Evolutionary conservation across 1,139 yeast genomes (phyloP).

Genomic region (Geotrichum armillariae): DNA sequence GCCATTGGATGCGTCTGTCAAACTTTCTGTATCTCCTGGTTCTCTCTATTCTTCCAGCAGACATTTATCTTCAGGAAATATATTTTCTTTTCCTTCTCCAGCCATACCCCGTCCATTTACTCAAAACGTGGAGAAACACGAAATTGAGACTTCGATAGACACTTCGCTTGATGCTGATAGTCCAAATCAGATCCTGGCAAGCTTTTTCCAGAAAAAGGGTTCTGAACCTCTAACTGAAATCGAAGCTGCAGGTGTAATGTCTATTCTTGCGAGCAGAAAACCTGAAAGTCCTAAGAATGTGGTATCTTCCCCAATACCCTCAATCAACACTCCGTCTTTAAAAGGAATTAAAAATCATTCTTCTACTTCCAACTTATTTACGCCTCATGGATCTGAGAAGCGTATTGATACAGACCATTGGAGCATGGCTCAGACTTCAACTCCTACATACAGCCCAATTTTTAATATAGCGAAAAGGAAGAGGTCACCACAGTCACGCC

Average conservation of each 20-base stretch:
- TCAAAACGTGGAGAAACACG: not conserved
- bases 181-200: conserved; percentile 16
- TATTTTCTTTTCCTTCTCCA: conserved; percentile 7
- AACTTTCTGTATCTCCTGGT: not conserved
- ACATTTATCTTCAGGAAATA: not conserved
- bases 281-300: not conserved
- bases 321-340: not conserved
- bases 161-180: not conserved
- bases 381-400: not conserved
- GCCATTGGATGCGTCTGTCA: not conserved
- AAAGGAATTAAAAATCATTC: not conserved
- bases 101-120: not conserved
- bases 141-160: not conserved
- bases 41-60: not conserved
- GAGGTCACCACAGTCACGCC: not conserved
- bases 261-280: conserved; percentile 1
- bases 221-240: conserved; percentile 18
- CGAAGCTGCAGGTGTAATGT: conserved; percentile 18
- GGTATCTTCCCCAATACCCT: not conserved
- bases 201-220: conserved; percentile 19
- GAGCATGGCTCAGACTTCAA: not conserved
- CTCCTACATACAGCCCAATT: not conserved
- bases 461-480: not conserved
- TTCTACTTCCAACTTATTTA: not conserved
- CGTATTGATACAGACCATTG: not conserved